phyloP scores from a whole-genome alignment of 176 grass and related monocot species.

The Avena atlantica region DNA sequence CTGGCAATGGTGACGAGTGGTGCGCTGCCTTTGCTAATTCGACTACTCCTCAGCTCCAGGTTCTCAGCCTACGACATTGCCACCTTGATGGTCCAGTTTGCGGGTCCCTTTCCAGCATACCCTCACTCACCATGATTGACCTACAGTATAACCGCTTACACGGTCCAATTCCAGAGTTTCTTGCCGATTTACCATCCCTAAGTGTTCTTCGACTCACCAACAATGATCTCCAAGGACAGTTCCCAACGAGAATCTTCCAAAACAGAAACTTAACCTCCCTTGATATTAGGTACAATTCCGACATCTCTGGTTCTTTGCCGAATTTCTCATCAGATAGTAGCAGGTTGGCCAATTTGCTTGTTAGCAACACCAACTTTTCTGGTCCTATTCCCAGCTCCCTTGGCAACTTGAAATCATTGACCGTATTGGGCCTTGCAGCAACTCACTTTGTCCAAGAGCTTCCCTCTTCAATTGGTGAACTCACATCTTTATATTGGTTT shows the following conservation, averaged over 20 bases:
- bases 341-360: slow-evolving; percentile 25
- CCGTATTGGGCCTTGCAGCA: slow-evolving; percentile 35
- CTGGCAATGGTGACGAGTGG: slow-evolving; percentile 42
- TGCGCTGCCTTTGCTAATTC: slow-evolving; percentile 33
- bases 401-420: slow-evolving; percentile 44
- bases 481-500: not conserved
- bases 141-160: slow-evolving; percentile 39
- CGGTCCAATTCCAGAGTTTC: slow-evolving; percentile 47
- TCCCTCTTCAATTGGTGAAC: slow-evolving; percentile 24
- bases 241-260: slow-evolving; percentile 43
- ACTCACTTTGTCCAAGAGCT: not conserved
- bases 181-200: slow-evolving; percentile 48
- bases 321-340: slow-evolving; percentile 39
- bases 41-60: slow-evolving; percentile 31
- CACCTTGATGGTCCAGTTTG: slow-evolving; percentile 34
- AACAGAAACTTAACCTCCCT: slow-evolving; percentile 32
- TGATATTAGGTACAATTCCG: slow-evolving; percentile 47
- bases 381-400: slow-evolving; percentile 45
- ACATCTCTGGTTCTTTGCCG: slow-evolving; percentile 34
- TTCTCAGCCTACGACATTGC: slow-evolving; percentile 35
- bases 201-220: slow-evolving; percentile 38
- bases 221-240: slow-evolving; percentile 43
- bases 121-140: slow-evolving; percentile 28
- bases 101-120: slow-evolving; percentile 26
- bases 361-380: slow-evolving; percentile 56